Evolutionary conservation across 202 grass and related monocot species (phyloP), one percentile per base, ranked within the genome.

Genomic region (Thinopyrum obtusiflorum): DNA sequence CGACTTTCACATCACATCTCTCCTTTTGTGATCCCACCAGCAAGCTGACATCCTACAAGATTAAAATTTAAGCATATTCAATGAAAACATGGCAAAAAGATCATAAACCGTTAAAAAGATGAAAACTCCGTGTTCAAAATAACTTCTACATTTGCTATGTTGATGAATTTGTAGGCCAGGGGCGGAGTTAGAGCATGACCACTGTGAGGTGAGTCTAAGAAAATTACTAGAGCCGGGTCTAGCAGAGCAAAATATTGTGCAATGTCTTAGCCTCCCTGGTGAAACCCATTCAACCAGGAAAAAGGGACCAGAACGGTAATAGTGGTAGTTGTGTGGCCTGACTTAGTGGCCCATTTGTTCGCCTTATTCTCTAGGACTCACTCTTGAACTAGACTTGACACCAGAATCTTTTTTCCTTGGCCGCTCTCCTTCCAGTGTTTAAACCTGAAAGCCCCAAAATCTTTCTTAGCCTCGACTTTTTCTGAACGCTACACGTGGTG

Each of bases 1-100:
- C 92, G 60, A 97, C 93, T 89, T 97, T 97, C 64, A 99, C 86
- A 66, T 96, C 89, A 25, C 93, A 88, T 77, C 89, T 94, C 80
- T 99, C 97, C 87, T 99, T 99, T 78, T 93, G 87, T 32, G 90
- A 80, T 66, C 97, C 93, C 70, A 99, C 92, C 49, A 99, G 83
- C 51, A 94, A 31, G 73, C 42, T 89, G 61, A 80, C 86, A 92
- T 99, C 93, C 97, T 99, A 82, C 76, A 40, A 69, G 67, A 90
- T 68, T 82, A 37, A 47, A 86, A 28, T 66, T 65, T 64, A 65
- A 11, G 69, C 40, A 82, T 49, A 47, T 79, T 79, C 10, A 27
- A 79, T 40, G 65, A 37, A 51, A 76, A 64, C 33, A 81, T n/a
- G 73, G 24, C 21, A 39, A 51, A 66, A 65, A 9, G 57, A 28